A percentile compares a stretch with the other conserved stretches of the same genome.
These are phyloP conservation scores for Podaxis mareebaensis DNA, from an alignment of 768 basidiomycete genomes.

Conservation along the genomic window DNA sequence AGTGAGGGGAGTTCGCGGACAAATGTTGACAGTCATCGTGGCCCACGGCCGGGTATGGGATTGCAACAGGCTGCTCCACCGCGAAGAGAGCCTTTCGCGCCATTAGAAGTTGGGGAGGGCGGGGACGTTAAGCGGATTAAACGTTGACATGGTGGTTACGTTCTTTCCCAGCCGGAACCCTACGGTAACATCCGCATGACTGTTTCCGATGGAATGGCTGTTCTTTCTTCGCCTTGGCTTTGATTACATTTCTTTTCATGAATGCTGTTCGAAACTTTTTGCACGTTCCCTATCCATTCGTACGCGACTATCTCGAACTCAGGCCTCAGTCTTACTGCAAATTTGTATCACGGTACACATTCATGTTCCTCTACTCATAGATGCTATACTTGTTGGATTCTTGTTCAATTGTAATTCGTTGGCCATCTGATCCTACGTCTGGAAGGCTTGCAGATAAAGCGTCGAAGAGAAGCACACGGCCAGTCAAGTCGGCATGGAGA, in stretches of 20 bases:
- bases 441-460: too few species aligned
- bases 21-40: constrained; percentile 21
- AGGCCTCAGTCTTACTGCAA: too few species aligned
- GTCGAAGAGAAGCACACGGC: too few species aligned
- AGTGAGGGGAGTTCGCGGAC: constrained; percentile 16
- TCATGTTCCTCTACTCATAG: too few species aligned
- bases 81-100: constrained; percentile 30
- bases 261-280: neutral
- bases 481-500: too few species aligned
- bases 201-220: neutral
- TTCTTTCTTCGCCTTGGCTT: neutral
- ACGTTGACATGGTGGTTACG: constrained; percentile 26
- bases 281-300: neutral
- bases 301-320: neutral
- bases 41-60: constrained; percentile 38
- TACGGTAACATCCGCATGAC: neutral
- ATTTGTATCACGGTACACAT: too few species aligned
- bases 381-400: too few species aligned
- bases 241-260: neutral
- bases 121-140: constrained; percentile 48
- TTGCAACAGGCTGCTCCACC: constrained; percentile 32
- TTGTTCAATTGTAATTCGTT: too few species aligned
- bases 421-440: too few species aligned
- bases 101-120: constrained; percentile 37
- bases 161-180: neutral